Percentiles rank a stretch among this genome's conserved stretches.
phyloP scores from a whole-genome alignment of 1,139 yeast genomes.

The Yamadazyma trypodendri region DNA sequence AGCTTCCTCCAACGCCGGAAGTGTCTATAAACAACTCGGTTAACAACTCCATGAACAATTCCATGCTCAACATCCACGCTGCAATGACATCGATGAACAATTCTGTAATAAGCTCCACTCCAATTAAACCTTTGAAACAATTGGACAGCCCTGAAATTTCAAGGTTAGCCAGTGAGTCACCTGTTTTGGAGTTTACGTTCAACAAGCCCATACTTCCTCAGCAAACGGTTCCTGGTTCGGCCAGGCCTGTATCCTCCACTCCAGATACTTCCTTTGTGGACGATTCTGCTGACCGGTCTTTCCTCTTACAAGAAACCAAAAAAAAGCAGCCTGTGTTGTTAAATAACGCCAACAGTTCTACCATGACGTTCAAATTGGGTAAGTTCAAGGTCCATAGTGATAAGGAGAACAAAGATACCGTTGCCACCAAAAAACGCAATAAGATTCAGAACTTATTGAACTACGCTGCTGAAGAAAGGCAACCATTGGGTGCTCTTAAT shows the following conservation, averaged over 20 bases:
- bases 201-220: constrained; percentile 20
- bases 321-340: constrained; percentile 40
- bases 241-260: constrained; percentile 14
- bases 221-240: background rate
- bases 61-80: constrained; percentile 13
- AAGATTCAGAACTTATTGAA: constrained; percentile 22
- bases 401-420: constrained; percentile 9
- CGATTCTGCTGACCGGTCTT: constrained; percentile 20
- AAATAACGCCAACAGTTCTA: constrained; percentile 31
- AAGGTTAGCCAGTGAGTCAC: background rate
- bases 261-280: constrained; percentile 22
- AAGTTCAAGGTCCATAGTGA: constrained; percentile 16
- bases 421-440: constrained; percentile 8
- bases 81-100: constrained; percentile 14
- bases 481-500: constrained; percentile 25
- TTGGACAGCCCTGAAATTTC: constrained; percentile 21
- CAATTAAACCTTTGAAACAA: too few relatives aligned
- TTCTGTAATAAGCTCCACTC: constrained; percentile 21
- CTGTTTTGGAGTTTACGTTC: background rate
- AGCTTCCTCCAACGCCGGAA: constrained; percentile 41
- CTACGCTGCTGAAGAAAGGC: constrained; percentile 21
- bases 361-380: constrained; percentile 42
- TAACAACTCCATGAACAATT: constrained; percentile 9
- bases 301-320: constrained; percentile 29
- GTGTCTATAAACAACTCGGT: constrained; percentile 8